phyloP scores from a whole-genome alignment of 1,284 basidiomycete species.

The Puccinia polysora region DNA sequence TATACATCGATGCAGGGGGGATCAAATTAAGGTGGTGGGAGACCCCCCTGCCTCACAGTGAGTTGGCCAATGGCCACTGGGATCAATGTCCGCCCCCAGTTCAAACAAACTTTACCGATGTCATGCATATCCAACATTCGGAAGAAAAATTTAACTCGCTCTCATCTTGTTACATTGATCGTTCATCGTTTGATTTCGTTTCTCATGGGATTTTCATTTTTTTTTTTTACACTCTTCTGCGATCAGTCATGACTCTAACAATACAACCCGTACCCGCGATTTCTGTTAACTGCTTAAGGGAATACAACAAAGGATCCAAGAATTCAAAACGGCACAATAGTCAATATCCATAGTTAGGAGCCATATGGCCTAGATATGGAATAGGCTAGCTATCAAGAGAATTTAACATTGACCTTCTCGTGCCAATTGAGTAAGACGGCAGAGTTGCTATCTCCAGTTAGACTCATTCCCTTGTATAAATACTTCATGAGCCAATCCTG shows the following conservation, averaged over 20 bases:
- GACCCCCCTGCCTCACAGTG: too few relatives aligned
- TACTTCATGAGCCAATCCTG: slow-evolving; percentile 98
- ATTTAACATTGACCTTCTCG: slow-evolving; percentile 70
- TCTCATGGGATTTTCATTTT: too few relatives aligned
- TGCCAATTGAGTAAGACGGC: slow-evolving; percentile 91
- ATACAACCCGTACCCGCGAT: slow-evolving; percentile 93
- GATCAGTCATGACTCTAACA: slow-evolving; percentile 94
- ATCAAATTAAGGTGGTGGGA: too few relatives aligned
- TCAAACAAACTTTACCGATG: too few relatives aligned
- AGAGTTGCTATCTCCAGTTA: slow-evolving; percentile 74
- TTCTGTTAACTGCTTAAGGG: slow-evolving; percentile 71
- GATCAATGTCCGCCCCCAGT: too few relatives aligned
- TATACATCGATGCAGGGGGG: too few relatives aligned
- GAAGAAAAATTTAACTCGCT: too few relatives aligned
- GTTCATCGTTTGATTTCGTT: too few relatives aligned
- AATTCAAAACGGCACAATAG: background rate
- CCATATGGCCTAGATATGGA: background rate
- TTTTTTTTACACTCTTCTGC: slow-evolving; percentile 69
- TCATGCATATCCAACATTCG: too few relatives aligned
- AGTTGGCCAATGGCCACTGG: too few relatives aligned
- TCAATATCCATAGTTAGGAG: background rate
- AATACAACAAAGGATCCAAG: slow-evolving; percentile 12
- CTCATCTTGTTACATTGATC: too few relatives aligned
- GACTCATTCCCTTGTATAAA: slow-evolving; percentile 90
- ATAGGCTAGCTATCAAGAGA: slow-evolving; percentile 11